A percentile compares a stretch with the other conserved stretches of the same genome.
Evolutionary conservation across 176 grass and related monocot genomes (phyloP).

Genomic region (Rhynchospora pubera): DNA sequence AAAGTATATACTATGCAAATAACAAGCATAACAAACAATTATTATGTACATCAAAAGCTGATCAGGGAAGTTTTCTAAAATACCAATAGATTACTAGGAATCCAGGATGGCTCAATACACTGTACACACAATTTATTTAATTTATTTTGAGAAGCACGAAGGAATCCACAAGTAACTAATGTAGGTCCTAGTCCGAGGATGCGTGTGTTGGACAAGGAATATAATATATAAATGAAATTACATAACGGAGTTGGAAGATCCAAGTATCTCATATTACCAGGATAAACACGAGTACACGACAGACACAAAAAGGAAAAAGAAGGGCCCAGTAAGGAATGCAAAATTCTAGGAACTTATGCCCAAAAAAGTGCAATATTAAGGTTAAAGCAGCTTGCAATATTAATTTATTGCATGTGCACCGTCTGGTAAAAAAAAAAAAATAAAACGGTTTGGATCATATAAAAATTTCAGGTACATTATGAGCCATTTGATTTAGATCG

Average conservation of each 20-base stretch:
- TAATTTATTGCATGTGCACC: neutral
- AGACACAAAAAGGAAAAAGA: neutral
- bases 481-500: neutral
- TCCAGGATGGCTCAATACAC: no score
- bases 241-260: neutral
- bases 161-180: neutral
- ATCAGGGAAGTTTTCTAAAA: no score
- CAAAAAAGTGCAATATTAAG: neutral
- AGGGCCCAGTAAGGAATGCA: neutral
- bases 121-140: neutral
- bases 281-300: no score
- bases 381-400: no score
- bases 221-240: neutral
- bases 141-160: neutral
- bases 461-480: neutral
- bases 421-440: neutral
- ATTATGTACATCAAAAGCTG: no score
- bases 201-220: neutral
- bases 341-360: neutral
- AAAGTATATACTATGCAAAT: no score
- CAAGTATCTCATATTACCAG: neutral
- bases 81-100: no score
- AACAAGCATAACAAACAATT: neutral
- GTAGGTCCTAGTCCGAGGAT: neutral
- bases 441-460: neutral